A percentile compares a stretch with the other conserved stretches of the same genome.
phyloP scores from a whole-genome alignment of 2,329 filamentous ascomycete species.

The Aureobasidium mangrovei region DNA sequence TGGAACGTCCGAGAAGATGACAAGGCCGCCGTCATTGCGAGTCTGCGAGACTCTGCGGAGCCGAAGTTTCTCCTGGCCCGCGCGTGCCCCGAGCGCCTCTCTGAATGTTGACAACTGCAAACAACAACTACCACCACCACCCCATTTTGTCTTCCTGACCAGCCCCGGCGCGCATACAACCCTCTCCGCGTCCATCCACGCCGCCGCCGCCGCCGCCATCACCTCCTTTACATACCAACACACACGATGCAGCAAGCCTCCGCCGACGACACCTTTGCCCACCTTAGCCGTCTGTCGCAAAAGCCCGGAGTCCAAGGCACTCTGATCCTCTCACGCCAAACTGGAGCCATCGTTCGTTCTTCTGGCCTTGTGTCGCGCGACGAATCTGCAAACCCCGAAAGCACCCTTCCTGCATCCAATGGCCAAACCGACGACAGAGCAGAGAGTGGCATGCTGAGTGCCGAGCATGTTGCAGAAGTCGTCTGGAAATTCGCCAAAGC shows the following conservation, averaged over 20 bases:
- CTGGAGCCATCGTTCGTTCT: conserved; percentile 65
- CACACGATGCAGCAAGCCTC: conserved; percentile 1
- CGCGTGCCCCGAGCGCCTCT: background rate
- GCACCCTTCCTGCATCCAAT: conserved; percentile 21
- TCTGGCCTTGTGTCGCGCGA: conserved; percentile 59
- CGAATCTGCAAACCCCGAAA: conserved; percentile 38
- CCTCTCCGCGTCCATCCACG: background rate
- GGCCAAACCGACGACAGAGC: conserved; percentile 18
- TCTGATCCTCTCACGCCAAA: conserved; percentile 62
- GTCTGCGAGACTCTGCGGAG: too few relatives aligned
- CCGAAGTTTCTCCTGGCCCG: too few relatives aligned
- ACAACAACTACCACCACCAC: background rate
- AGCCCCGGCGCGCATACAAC: background rate
- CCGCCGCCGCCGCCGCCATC: too few relatives aligned
- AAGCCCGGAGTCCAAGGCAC: conserved; percentile 74
- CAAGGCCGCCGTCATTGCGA: background rate
- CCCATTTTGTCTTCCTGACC: background rate
- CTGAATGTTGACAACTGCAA: conserved; percentile 6
- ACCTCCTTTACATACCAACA: background rate
- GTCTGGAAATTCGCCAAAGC: conserved; percentile 67
- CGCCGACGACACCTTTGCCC: conserved; percentile 51
- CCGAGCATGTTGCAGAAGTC: conserved; percentile 65
- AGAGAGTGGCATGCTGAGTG: conserved; percentile 40
- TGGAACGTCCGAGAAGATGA: background rate
- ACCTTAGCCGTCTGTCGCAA: conserved; percentile 60